A percentile compares a stretch with the other conserved stretches of the same genome.
These are phyloP conservation scores for Solanum sejunctum DNA, from an alignment of 257 asterid genomes.

Conservation along the genomic window DNA sequence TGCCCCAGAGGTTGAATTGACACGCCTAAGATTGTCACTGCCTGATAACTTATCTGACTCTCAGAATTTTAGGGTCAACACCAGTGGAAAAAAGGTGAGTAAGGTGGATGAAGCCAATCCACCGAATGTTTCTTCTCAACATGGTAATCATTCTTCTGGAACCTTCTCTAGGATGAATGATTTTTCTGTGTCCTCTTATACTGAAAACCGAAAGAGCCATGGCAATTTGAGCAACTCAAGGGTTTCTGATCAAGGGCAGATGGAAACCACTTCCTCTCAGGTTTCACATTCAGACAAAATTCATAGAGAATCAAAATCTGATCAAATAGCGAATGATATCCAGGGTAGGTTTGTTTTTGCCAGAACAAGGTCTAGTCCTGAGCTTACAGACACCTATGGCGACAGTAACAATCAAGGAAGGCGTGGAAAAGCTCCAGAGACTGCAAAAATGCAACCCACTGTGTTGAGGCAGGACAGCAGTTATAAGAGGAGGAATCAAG, in stretches of 20 bases:
- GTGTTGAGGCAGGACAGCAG: constrained; percentile 29
- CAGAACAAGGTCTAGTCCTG: constrained; percentile 87
- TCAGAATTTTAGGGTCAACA: constrained; percentile 23
- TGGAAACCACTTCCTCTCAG: constrained; percentile 28
- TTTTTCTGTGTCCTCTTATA: constrained; percentile 27
- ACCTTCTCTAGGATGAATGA: constrained; percentile 20
- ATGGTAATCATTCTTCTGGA: constrained; percentile 22
- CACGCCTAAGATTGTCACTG: constrained; percentile 27
- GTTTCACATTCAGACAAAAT: constrained; percentile 32
- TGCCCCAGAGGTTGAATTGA: constrained; percentile 45
- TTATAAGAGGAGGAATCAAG: constrained; percentile 36
- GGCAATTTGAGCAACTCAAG: constrained; percentile 24
- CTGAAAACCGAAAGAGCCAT: constrained; percentile 37
- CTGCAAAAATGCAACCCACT: constrained; percentile 25
- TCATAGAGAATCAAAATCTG: constrained; percentile 42
- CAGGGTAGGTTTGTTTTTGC: constrained; percentile 60
- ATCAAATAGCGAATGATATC: constrained; percentile 37
- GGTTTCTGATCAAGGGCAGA: constrained; percentile 26
- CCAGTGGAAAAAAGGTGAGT: constrained; percentile 24
- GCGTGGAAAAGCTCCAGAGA: constrained; percentile 34
- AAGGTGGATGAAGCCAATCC: constrained; percentile 21
- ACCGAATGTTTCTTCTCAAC: constrained; percentile 26
- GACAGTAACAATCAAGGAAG: constrained; percentile 28
- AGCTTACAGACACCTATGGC: constrained; percentile 67
- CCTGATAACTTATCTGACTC: constrained; percentile 26